Evolutionary conservation across 768 basidiomycete genomes (phyloP).

Genomic region (Antrodiella citrinella): DNA sequence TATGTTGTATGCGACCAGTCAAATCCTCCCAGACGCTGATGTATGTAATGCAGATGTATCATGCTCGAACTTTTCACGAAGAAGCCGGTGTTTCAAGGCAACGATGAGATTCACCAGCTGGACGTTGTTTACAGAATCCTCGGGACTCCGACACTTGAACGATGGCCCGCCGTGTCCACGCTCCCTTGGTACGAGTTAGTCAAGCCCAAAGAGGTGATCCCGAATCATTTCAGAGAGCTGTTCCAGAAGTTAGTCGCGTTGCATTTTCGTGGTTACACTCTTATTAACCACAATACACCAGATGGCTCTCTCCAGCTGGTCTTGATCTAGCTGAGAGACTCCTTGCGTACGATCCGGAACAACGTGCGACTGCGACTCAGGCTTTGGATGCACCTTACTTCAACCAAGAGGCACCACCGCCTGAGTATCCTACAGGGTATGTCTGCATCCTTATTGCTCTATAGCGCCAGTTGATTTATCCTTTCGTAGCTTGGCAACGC

Average conservation of each 20-base stretch:
- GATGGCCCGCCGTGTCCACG: conserved; percentile 76
- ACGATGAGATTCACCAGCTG: conserved; percentile 95
- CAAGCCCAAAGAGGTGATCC: conserved; percentile 70
- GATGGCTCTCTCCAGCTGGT: conserved; percentile 81
- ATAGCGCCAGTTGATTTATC: not conserved
- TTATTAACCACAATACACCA: conserved; percentile 20
- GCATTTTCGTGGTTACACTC: not conserved
- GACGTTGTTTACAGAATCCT: conserved; percentile 87
- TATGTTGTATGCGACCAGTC: conserved; percentile 28
- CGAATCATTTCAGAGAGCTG: conserved; percentile 73
- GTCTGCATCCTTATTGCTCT: conserved; percentile 22
- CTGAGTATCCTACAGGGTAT: conserved; percentile 72
- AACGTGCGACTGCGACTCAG: conserved; percentile 68
- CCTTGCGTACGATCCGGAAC: conserved; percentile 71
- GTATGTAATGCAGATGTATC: conserved; percentile 62
- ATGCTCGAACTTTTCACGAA: conserved; percentile 96
- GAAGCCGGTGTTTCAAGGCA: conserved; percentile 96
- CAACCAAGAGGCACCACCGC: conserved; percentile 62
- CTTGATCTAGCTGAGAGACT: conserved; percentile 82
- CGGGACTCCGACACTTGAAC: conserved; percentile 77
- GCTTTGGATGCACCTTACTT: conserved; percentile 86
- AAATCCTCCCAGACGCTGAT: conserved; percentile 1
- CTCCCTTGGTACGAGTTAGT: conserved; percentile 99
- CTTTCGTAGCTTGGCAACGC: conserved; percentile 50
- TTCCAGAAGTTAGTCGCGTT: conserved; percentile 63